Evolutionary conservation across 2,329 filamentous ascomycete species (phyloP), one percentile per base, ranked within the genome.

Genomic region (Penicillium sp.): DNA sequence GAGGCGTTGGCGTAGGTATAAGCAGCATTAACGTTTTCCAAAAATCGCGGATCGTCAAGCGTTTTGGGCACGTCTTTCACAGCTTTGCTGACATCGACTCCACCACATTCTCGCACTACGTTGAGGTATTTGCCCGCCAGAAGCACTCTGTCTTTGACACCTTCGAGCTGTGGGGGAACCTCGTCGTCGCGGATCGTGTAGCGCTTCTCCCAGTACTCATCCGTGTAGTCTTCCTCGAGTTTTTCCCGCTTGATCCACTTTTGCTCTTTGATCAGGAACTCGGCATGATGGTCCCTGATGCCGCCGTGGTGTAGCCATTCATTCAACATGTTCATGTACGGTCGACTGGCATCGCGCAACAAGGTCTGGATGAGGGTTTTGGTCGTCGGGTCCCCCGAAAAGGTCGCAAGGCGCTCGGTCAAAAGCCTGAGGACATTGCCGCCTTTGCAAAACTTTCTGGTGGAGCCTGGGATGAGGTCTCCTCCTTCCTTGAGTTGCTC

Each of bases 201-300:
- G 63, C 95, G 85, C 71, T 96, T 92, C 74, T 99, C 95, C 95
- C 95, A 99, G 75, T 99, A 99, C 71, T 99, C 95, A 74, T 99
- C 95, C 0, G 94, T 99, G 70, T 98, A 99, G 74, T 99, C 95
- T 72, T 96, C 89, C 71, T 98, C 92, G 2, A 99, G 80, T 59
- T 91, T 85, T 73, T 98, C 95, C 41, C 95, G 86, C 59, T 89
- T 89, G 68, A 99, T 97, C 70, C 93, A 96, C 76, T 94, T 96
- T 69, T 96, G 92, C 75, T 98, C 95, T 71, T 96, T 96, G 71
- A 99, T 88, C 54, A 99, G 79, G 67, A 99, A 99, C 74, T 99
- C 95, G 1, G 88, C 86, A 73, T 98, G 94, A 0, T 93, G 92
- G 73, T 99, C 95, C 70, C 90, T 91, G 75, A 99, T 98, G 50